Percentiles rank a stretch among this genome's conserved stretches.
phyloP scores from a whole-genome alignment of 345 rosid species.

The Bruguiera parviflora region DNA sequence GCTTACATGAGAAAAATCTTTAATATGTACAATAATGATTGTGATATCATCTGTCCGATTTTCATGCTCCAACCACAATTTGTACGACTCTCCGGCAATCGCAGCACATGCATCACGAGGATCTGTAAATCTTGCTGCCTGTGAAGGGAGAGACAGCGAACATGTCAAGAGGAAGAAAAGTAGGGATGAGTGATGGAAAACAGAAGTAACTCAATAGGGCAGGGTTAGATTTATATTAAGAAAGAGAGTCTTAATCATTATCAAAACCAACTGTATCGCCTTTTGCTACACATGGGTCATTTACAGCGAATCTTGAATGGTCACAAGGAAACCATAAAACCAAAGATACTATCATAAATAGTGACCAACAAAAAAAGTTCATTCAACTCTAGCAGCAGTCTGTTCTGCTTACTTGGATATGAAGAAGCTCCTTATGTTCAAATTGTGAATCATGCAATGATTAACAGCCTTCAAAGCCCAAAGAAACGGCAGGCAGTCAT shows the following conservation, averaged over 20 bases:
- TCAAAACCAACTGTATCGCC: background rate
- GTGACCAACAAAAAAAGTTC: too few species aligned
- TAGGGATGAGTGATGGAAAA: background rate
- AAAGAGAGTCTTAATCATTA: background rate
- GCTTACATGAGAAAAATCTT: slow-evolving; percentile 58
- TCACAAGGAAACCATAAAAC: too few species aligned
- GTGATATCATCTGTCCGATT: slow-evolving; percentile 98
- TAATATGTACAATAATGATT: slow-evolving; percentile 77
- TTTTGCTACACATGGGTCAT: too few species aligned
- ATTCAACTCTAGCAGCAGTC: background rate
- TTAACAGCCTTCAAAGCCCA: background rate
- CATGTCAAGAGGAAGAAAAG: background rate
- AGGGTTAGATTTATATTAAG: background rate
- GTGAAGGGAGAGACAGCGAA: slow-evolving; percentile 13
- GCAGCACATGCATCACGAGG: slow-evolving; percentile 91
- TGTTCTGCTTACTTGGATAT: background rate
- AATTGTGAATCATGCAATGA: background rate
- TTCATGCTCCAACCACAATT: slow-evolving; percentile 81
- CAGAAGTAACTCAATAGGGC: background rate
- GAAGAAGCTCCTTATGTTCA: background rate
- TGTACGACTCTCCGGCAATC: slow-evolving; percentile 88
- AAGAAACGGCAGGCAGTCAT: background rate
- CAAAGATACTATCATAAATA: too few species aligned
- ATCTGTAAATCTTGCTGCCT: slow-evolving; percentile 75
- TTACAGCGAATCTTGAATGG: too few species aligned